These are phyloP conservation scores for Eucalyptus camaldulensis DNA, from an alignment of 345 rosid species.

Conservation along the genomic window DNA sequence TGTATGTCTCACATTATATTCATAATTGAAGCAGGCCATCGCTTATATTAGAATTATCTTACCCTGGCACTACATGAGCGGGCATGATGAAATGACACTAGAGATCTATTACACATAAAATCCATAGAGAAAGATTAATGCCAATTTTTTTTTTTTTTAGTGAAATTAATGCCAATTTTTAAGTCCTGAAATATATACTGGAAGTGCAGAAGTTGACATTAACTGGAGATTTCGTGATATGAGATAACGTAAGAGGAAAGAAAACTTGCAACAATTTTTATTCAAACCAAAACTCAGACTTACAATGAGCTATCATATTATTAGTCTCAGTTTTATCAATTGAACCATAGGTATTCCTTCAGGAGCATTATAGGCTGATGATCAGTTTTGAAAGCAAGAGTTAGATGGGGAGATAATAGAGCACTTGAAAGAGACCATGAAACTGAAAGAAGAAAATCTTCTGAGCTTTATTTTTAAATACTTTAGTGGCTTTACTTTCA, in stretches of 20 bases:
- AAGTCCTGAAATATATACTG: not conserved
- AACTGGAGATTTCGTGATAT: not conserved
- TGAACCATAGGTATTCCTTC: not conserved
- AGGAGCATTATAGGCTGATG: not conserved
- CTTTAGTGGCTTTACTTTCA: not conserved
- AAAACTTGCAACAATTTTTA: not conserved
- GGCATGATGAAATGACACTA: not conserved
- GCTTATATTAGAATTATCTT: not conserved
- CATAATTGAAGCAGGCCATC: not conserved
- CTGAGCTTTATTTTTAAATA: not conserved
- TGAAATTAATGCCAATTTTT: not conserved
- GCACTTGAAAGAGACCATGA: not conserved
- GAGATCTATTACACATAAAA: not conserved
- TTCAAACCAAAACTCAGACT: not conserved
- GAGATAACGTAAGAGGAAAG: not conserved
- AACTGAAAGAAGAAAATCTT: not conserved
- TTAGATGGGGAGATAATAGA: not conserved
- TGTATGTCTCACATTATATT: not conserved
- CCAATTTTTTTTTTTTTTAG: too few relatives aligned
- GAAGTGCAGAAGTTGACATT: not conserved
- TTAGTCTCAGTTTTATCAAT: not conserved
- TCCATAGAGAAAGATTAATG: not conserved
- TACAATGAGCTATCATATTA: not conserved
- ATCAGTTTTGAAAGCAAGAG: not conserved
- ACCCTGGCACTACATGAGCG: not conserved